Evolutionary conservation across 2,329 filamentous ascomycete species (phyloP).

Genomic region (Hymenoscyphus albidus): DNA sequence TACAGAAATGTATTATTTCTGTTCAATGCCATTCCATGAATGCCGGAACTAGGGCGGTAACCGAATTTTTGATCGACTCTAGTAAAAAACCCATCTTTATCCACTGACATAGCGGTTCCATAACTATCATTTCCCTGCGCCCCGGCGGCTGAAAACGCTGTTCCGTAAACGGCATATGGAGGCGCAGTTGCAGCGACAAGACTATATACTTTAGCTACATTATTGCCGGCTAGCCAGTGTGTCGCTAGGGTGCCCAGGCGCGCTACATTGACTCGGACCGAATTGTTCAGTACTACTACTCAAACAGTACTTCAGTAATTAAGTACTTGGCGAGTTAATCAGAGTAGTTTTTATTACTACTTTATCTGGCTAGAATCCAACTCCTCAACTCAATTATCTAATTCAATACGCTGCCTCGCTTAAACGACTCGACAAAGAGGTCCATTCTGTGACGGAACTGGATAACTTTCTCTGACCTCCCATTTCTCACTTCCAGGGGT

Average conservation of each 20-base stretch:
- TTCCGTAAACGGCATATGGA: slow-evolving; percentile 33
- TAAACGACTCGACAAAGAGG: slow-evolving; percentile 12
- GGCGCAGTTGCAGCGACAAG: slow-evolving; percentile 21
- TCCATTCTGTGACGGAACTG: slow-evolving; percentile 22
- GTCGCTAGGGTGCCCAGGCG: no score
- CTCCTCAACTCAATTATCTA: not conserved
- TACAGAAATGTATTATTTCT: slow-evolving; percentile 43
- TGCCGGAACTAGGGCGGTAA: slow-evolving; percentile 42
- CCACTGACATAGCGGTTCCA: slow-evolving; percentile 39
- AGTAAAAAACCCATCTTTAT: slow-evolving; percentile 39
- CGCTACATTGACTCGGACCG: no score
- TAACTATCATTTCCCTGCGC: slow-evolving; percentile 21
- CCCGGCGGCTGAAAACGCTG: slow-evolving; percentile 27
- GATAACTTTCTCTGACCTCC: slow-evolving; percentile 30
- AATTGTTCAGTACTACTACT: no score
- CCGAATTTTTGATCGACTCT: slow-evolving; percentile 44
- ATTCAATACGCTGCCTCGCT: not conserved
- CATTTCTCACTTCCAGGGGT: slow-evolving; percentile 23
- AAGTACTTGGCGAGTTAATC: no score
- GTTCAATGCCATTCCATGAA: slow-evolving; percentile 48
- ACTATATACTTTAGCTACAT: no score
- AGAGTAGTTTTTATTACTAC: no score
- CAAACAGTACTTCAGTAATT: no score
- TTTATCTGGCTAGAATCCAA: no score
- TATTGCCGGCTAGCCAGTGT: no score